These are phyloP conservation scores for Euptelea pleiosperma DNA, from an alignment of 164 flowering plant genomes.

Conservation along the genomic window DNA sequence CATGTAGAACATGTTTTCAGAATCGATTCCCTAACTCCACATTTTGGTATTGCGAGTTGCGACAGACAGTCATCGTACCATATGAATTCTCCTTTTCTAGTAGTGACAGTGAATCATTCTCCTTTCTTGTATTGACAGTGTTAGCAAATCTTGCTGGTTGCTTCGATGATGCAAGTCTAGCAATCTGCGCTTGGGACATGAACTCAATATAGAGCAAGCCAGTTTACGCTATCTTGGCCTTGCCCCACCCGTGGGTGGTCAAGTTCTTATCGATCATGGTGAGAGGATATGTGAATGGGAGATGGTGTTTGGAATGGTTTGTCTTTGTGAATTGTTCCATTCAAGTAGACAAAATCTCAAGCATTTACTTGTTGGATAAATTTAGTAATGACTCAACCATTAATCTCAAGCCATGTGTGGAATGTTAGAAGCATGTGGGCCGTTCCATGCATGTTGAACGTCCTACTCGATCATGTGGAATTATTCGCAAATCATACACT, in stretches of 20 bases:
- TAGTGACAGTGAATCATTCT: too few species aligned
- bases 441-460: too few species aligned
- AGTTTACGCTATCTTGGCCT: slow-evolving; percentile 8
- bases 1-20: slow-evolving; percentile 27
- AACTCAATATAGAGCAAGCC: slow-evolving; percentile 43
- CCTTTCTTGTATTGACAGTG: slow-evolving; percentile 36
- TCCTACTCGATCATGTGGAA: too few species aligned
- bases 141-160: slow-evolving; percentile 20
- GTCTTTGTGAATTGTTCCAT: too few species aligned
- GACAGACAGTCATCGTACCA: slow-evolving; percentile 48
- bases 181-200: slow-evolving; percentile 32
- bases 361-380: too few species aligned
- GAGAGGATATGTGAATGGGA: not conserved
- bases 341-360: not conserved
- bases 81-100: slow-evolving; percentile 25
- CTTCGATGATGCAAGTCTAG: slow-evolving; percentile 27
- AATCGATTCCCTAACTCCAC: slow-evolving; percentile 25
- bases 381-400: too few species aligned
- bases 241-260: slow-evolving; percentile 25
- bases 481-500: too few species aligned
- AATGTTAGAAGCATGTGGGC: too few species aligned
- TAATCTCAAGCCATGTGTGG: too few species aligned
- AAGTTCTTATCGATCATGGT: slow-evolving; percentile 22
- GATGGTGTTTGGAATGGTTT: too few species aligned
- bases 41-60: slow-evolving; percentile 37